Evolutionary conservation across 306 rosid species (phyloP).

Genomic region (Lablab purpureus): DNA sequence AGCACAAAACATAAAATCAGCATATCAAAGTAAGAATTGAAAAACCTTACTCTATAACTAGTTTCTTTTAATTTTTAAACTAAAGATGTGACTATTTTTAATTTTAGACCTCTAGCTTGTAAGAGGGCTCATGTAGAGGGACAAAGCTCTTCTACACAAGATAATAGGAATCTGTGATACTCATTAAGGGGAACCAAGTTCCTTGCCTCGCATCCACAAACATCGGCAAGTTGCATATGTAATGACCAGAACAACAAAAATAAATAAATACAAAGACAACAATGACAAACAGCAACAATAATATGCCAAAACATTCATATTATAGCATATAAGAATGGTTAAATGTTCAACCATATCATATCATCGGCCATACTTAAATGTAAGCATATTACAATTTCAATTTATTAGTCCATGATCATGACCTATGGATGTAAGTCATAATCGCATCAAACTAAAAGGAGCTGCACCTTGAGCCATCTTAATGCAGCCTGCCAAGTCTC

Average conservation of each 20-base stretch:
- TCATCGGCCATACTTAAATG: background rate
- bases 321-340: background rate
- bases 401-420: background rate
- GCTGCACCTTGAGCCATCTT: background rate
- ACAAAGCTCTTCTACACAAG: background rate
- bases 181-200: background rate
- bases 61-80: background rate
- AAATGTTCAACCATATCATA: background rate
- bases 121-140: background rate
- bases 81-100: background rate
- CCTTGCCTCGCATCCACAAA: background rate
- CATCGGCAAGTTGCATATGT: background rate
- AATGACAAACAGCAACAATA: background rate
- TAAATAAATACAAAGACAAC: background rate
- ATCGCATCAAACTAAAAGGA: background rate
- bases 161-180: background rate
- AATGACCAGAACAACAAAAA: background rate
- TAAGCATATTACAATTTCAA: background rate
- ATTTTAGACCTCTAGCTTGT: background rate
- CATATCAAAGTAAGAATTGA: background rate
- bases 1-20: background rate
- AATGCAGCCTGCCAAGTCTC: conserved; percentile 18
- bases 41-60: background rate
- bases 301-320: background rate
- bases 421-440: background rate